Base-by-base conservation (phyloP, 306 rosid genomes). In the Malus sieversii region DNA sequence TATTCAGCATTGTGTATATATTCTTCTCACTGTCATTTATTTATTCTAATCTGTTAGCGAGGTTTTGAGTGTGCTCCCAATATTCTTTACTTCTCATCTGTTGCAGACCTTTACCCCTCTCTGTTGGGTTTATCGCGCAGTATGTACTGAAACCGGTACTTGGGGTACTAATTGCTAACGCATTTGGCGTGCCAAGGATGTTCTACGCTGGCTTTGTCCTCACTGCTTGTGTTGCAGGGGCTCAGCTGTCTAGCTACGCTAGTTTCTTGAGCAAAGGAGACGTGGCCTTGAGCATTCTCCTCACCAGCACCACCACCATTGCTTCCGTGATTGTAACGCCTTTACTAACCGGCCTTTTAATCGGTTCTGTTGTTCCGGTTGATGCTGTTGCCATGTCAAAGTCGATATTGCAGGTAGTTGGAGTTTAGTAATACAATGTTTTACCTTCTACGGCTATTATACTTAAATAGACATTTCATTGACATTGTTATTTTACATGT, bases 191-290 rank as follows among this genome's bases (percentile, higher is more conserved):
- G 77, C 76, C 99, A 14, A 84, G 79, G 73, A 83, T 88, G 84
- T 92, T 95, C 84, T 92, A 83, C 63, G 88, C 97, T 0, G 99
- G 99, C 70, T 95, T 95, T 87, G 89, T 95, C 81, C 96, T 95
- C 81, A 85, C 88, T 45, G 80, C 97, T 65, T 92, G 97, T 85
- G 99, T 95, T 84, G 88, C 96, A 25, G 99, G 99, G 70, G 99
- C 99, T 79, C 99, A 95, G 80, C 81, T 95, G 5, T 95, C 99
- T 61, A 92, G 92, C 86, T 95, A 92, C 44, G 99, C 97, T 59
- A 95, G 89, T 82, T 92, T 92, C 78, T 82, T 95, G 76, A 89
- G 99, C 87, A 95, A 95, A 84, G 97, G 97, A 40, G 99, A 95
- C 77, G 89, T 95, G 58, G 97, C 99, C 78, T 73, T 95, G 38